Evolutionary conservation across 1,139 yeast genomes (phyloP).

Genomic region (Geotrichum restrictum): DNA sequence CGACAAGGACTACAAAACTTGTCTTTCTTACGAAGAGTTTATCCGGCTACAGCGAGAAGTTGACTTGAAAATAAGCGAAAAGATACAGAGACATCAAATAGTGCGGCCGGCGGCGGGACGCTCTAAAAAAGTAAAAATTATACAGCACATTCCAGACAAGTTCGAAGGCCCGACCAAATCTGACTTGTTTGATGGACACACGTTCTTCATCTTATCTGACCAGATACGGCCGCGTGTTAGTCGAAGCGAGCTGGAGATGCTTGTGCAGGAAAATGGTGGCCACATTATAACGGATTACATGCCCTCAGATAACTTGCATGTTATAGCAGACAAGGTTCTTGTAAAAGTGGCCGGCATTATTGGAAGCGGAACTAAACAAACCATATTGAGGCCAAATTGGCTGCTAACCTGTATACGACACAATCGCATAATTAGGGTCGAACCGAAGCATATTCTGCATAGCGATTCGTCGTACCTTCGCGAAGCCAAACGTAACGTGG

Average conservation of each 20-base stretch:
- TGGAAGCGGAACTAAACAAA: conserved; percentile 46
- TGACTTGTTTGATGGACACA: conserved; percentile 27
- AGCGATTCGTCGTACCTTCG: conserved; percentile 21
- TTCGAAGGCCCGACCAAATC: conserved; percentile 19
- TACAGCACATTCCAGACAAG: conserved; percentile 14
- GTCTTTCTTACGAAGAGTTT: conserved; percentile 55
- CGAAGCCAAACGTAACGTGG: conserved; percentile 27
- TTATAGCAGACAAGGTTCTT: conserved; percentile 50
- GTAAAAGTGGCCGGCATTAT: conserved; percentile 45
- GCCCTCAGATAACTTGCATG: conserved; percentile 31
- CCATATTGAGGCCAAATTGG: conserved; percentile 69
- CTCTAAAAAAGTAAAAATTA: conserved; percentile 14
- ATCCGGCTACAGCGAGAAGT: conserved; percentile 27
- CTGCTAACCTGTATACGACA: conserved; percentile 57
- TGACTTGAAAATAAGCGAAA: conserved; percentile 10
- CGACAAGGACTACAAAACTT: conserved; percentile 60
- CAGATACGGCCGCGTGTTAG: conserved; percentile 27
- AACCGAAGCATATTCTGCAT: conserved; percentile 43
- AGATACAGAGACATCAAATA: conserved; percentile 9
- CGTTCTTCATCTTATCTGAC: conserved; percentile 32
- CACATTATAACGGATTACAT: conserved; percentile 23
- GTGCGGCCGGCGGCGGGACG: conserved; percentile 17
- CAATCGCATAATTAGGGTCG: conserved; percentile 49
- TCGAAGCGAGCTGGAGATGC: conserved; percentile 28
- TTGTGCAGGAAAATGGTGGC: conserved; percentile 36